Conservation (phyloP, 148 eudicot genomes). For the Camellia lanceoleosa region DNA sequence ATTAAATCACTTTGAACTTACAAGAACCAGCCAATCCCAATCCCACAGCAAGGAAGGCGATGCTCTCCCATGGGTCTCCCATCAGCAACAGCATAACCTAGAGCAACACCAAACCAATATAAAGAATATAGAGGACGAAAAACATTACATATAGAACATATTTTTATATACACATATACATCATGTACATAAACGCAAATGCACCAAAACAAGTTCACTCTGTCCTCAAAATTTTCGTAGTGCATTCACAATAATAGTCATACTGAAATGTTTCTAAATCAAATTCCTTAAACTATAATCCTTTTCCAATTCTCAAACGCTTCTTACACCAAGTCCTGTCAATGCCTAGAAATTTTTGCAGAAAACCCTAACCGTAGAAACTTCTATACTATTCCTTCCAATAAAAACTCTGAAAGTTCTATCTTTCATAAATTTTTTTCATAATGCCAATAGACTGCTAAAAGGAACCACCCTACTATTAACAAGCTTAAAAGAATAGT, state of each 20-base stretch:
- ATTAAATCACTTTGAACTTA: constrained; percentile 36
- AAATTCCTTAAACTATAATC: neutral
- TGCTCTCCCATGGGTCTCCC: constrained; percentile 53
- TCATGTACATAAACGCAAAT: too few relatives aligned
- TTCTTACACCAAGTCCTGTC: neutral
- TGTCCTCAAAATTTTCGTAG: too few relatives aligned
- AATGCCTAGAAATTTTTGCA: neutral
- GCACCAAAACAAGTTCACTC: neutral
- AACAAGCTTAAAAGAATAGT: too few relatives aligned
- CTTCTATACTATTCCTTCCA: neutral
- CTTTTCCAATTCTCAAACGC: neutral
- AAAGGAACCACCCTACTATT: neutral
- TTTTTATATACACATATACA: neutral
- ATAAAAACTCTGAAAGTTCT: neutral
- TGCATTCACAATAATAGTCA: neutral
- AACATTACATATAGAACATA: neutral
- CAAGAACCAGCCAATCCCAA: constrained; percentile 91
- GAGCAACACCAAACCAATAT: constrained; percentile 11
- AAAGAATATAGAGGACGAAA: neutral
- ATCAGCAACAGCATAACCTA: constrained; percentile 67
- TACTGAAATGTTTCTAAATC: neutral
- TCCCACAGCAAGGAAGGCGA: constrained; percentile 77
- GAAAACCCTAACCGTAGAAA: neutral
- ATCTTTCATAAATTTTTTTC: neutral
- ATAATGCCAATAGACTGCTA: neutral